These are phyloP conservation scores for Boletus barrowsii DNA, from an alignment of 768 basidiomycete species.

Conservation along the genomic window DNA sequence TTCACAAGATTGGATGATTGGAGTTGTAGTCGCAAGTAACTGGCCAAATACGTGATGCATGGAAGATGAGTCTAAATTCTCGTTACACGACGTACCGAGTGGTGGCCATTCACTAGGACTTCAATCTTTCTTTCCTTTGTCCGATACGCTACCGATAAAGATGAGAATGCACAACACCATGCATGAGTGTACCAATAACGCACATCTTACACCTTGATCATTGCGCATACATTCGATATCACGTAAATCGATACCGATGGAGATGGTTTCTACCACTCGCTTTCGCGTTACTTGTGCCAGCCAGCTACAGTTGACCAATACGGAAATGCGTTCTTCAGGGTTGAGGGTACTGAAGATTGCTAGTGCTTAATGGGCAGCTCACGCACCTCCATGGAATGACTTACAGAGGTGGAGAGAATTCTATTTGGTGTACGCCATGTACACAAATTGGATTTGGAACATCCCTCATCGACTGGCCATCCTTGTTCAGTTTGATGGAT, in stretches of 20 bases:
- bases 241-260: too few species aligned
- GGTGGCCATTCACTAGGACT: conserved; percentile 2
- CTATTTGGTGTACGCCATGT: not conserved
- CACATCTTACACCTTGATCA: conserved; percentile 2
- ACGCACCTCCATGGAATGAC: not conserved
- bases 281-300: not conserved
- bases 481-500: conserved; percentile 3
- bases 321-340: not conserved
- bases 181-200: not conserved
- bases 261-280: not conserved
- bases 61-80: not conserved
- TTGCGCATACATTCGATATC: not conserved
- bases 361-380: not conserved
- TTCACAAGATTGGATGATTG: conserved; percentile 9
- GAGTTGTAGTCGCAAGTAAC: conserved; percentile 4
- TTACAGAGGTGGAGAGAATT: conserved; percentile 10
- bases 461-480: not conserved
- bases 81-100: not conserved
- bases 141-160: conserved; percentile 6
- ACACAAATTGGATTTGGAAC: not conserved
- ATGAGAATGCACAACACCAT: not conserved
- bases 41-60: not conserved
- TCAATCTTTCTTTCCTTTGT: conserved; percentile 6
- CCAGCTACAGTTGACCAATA: conserved; percentile 1
- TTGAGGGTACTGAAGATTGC: not conserved